Base-by-base conservation (phyloP, 371 early-diverging fungal genomes). In the Syncephalastrum contaminatum region DNA sequence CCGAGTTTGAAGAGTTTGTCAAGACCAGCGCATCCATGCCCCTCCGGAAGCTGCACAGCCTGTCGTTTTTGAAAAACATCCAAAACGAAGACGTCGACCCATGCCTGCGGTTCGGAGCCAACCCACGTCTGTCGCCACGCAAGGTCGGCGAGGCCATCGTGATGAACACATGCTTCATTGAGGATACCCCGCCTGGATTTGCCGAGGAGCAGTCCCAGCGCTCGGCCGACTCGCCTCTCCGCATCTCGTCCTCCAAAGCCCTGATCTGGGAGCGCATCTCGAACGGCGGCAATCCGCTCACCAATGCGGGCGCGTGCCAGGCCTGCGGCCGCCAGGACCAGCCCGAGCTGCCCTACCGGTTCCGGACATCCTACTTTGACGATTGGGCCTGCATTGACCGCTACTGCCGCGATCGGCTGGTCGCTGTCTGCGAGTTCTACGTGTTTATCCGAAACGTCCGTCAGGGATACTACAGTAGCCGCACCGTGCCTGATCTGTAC, bases 361-460 rank as follows among this genome's bases (percentile, higher is more conserved):
- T 94, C 75, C 79, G 87, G 19, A 84, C 92, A 54, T 85, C 90
- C 1, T 85, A 88, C 44, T 72, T 77, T 41, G 84, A 87, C 56
- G 90, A 91, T n/a, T 94, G 94, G 93, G 83, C 84, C 22, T 91
- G 91, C 40, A 88, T 96, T 44, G 96, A 96, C 60, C 75, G 81
- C 4, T 82, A 82, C 53, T 96, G 97, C 63, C 88, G 95, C n/a
- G 95, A 94, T 70, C 81, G 95, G 10, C 59, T 96, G 8, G 92
- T 96, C 3, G 90, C 95, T 4, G 93, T 88, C 4, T 90, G 93
- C 62, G 97, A 96, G 63, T 96, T 96, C 60, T 96, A 94, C 70
- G 87, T 88, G 14, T 91, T 96, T 68, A 87, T 95, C 50, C 85
- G 94, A 36, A 90, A 93, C 58, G 75, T 96, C 27, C 83, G 90